phyloP scores from a whole-genome alignment of 371 early-diverging fungal genomes.

The Smittium mucronatum region DNA sequence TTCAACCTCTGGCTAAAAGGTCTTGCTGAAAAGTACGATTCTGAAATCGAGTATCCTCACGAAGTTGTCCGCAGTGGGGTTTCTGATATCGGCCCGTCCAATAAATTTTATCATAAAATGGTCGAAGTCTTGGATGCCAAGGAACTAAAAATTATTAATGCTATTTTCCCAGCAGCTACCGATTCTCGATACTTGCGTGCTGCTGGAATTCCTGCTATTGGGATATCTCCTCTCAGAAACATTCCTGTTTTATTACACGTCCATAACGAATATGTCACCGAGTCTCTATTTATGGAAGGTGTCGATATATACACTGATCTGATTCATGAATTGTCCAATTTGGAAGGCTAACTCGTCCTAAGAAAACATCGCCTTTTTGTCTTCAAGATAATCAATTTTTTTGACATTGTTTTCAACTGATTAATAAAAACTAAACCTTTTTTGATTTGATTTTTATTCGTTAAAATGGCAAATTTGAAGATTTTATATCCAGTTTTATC shows the following conservation, averaged over 20 bases:
- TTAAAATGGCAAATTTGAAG: too few species aligned
- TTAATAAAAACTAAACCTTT: neutral
- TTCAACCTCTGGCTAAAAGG: conserved; percentile 40
- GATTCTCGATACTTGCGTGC: conserved; percentile 57
- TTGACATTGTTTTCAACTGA: neutral
- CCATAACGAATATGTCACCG: conserved; percentile 64
- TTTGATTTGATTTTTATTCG: too few species aligned
- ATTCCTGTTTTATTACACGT: conserved; percentile 62
- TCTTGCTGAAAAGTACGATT: conserved; percentile 37
- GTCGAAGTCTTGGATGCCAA: conserved; percentile 29
- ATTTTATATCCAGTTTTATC: too few species aligned
- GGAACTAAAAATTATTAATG: conserved; percentile 35
- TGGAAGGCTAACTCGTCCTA: conserved; percentile 1
- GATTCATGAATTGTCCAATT: conserved; percentile 31
- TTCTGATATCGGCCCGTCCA: conserved; percentile 37
- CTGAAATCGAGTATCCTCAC: conserved; percentile 42
- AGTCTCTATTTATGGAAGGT: conserved; percentile 48
- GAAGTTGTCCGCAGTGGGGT: conserved; percentile 35
- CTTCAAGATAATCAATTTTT: neutral
- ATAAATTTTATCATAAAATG: conserved; percentile 35
- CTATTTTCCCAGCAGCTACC: conserved; percentile 67
- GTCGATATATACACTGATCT: conserved; percentile 49
- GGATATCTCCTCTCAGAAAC: conserved; percentile 56
- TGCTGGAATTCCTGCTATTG: conserved; percentile 55
- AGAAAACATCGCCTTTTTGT: neutral